These are phyloP conservation scores for Backusella morwellensis DNA, from an alignment of 192 early-diverging fungal genomes.

Conservation along the genomic window DNA sequence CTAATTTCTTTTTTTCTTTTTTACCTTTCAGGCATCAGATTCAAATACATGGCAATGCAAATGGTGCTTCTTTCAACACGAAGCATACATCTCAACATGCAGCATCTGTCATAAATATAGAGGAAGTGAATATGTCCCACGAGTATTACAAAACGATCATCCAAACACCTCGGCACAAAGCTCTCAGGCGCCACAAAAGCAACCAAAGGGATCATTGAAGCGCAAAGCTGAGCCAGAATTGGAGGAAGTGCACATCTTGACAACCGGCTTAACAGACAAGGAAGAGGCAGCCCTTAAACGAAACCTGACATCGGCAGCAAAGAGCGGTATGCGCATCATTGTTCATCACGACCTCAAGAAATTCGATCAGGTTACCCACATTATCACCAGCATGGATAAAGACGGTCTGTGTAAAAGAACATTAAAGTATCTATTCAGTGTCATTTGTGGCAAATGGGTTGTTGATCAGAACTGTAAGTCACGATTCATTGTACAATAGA, in stretches of 20 bases:
- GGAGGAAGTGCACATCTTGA: neutral
- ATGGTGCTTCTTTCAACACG: neutral
- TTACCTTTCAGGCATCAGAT: neutral
- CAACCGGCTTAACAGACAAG: neutral
- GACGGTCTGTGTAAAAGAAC: neutral
- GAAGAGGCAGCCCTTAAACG: neutral
- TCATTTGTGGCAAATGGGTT: neutral
- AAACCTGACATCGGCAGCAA: neutral
- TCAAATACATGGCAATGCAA: neutral
- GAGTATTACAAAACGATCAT: neutral
- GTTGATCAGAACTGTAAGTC: neutral
- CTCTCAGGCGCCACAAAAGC: neutral
- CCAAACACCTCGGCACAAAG: neutral
- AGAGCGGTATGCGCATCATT: neutral
- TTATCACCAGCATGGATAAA: neutral
- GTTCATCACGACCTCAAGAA: neutral
- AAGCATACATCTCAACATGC: neutral
- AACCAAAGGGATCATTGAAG: neutral
- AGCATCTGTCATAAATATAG: neutral
- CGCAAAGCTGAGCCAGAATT: neutral
- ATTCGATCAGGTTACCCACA: neutral
- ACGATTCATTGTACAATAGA: neutral
- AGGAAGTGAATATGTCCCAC: neutral
- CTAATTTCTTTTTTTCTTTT: neutral
- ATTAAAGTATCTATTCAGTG: neutral